A percentile compares a stretch with the other conserved stretches of the same genome.
phyloP scores from a whole-genome alignment of 257 asterid species.

The Solanum pimpinellifolium region DNA sequence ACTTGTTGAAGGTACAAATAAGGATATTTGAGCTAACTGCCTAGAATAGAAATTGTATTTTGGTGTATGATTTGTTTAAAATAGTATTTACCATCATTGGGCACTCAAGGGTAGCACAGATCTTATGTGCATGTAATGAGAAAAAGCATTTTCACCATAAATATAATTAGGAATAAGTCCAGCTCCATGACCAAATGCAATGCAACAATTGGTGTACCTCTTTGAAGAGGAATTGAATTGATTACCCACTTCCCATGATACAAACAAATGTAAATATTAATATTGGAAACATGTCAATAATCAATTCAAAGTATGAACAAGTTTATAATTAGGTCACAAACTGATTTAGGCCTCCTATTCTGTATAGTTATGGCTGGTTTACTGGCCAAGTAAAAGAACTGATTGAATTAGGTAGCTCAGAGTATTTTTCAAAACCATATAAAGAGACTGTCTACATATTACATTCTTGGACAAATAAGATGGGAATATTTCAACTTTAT shows the following conservation, averaged over 20 bases:
- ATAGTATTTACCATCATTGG: no score
- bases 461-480: neutral
- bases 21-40: neutral
- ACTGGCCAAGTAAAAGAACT: no score
- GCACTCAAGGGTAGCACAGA: conserved; percentile 16
- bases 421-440: no score
- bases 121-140: conserved; percentile 64
- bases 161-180: conserved; percentile 64
- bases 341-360: no score
- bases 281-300: no score
- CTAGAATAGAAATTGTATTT: no score
- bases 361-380: no score
- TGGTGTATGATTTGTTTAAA: no score
- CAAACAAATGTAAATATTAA: no score
- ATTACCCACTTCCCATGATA: neutral
- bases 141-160: conserved; percentile 68
- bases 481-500: neutral
- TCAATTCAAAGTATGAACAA: neutral
- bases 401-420: no score
- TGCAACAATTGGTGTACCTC: conserved; percentile 1
- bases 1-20: neutral
- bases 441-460: no score
- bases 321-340: no score
- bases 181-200: conserved; percentile 33
- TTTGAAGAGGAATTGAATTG: neutral